Evolutionary conservation across 164 flowering plant species (phyloP), one percentile per base, ranked within the genome.

Genomic region (Malania oleifera): DNA sequence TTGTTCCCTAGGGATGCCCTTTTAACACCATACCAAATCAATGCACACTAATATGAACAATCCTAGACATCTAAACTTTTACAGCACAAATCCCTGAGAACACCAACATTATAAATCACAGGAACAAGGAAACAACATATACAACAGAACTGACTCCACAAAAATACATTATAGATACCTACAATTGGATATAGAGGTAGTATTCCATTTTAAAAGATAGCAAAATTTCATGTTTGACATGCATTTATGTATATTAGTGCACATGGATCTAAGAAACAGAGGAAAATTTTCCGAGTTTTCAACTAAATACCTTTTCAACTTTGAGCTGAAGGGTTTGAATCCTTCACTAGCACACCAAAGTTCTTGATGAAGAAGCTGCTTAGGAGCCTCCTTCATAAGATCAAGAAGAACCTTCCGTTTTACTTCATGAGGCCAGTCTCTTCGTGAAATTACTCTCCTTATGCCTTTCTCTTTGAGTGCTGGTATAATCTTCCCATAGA

Each of bases 361-460:
- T 71, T 93, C 98, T 61, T 84, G 97, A 76, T 87, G 76, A 56
- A 93, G 90, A 71, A 93, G 95, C 70, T 89, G 87, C 62, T 72
- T 82, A 14, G 98, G 98, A 56, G 84, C 78, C 69, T 93, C 98
- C 63, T 81, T 82, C 96, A 87, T 93, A 59, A 93, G 95, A 71
- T 93, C 97, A 60, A 83, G 56, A 54, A 89, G 87, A 76, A 93
- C 97, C 73, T 89, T 87, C 35, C 89, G 70, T 77, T 93, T 93
- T 41, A 93, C 98, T 54, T 93, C 98, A 66, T 89, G 98, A 58
- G 98, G 98, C 98, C 98, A 93, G 69, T 93, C 98, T 66, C 86
- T 82, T 65, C 98, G 83, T 40, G 98, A 93, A 60, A 93, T 93
- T 45, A 90, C 98, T 77, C 87, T 84, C 62, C 91, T 78, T 37